Evolutionary conservation across 164 flowering plant species (phyloP).

Genomic region (Umbilicus rupestris): DNA sequence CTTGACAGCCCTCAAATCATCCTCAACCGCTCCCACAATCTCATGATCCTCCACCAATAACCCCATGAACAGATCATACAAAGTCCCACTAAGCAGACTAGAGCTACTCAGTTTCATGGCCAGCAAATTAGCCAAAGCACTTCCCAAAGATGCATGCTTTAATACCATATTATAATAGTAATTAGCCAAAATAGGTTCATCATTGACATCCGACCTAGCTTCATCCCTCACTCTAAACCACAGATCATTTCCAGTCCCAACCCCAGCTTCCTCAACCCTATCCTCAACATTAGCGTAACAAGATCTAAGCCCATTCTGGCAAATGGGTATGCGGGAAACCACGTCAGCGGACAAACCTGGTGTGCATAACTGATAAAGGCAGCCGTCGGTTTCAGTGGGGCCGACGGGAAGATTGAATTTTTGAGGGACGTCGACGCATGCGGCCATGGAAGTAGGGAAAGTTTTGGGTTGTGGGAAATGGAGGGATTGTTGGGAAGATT

Average conservation of each 20-base stretch:
- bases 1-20: conserved; percentile 47
- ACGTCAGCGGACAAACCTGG: conserved; percentile 31
- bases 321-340: conserved; percentile 27
- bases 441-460: conserved; percentile 27
- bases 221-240: conserved; percentile 46
- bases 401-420: conserved; percentile 14
- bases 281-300: neutral
- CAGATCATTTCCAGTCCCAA: conserved; percentile 16
- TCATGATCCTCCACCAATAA: conserved; percentile 27
- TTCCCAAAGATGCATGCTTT: conserved; percentile 35
- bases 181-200: conserved; percentile 53
- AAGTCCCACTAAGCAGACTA: conserved; percentile 27
- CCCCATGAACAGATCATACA: conserved; percentile 40
- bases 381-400: conserved; percentile 22
- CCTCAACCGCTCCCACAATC: conserved; percentile 28
- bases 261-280: neutral
- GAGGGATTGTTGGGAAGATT: neutral
- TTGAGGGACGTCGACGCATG: conserved; percentile 34
- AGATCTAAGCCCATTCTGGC: conserved; percentile 9
- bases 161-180: conserved; percentile 40
- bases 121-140: conserved; percentile 44
- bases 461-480: conserved; percentile 6
- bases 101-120: conserved; percentile 37
- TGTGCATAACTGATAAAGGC: conserved; percentile 17
- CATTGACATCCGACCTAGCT: conserved; percentile 32